phyloP scores from a whole-genome alignment of 2,329 filamentous ascomycete species.

The Rugonectria rugulosa region DNA sequence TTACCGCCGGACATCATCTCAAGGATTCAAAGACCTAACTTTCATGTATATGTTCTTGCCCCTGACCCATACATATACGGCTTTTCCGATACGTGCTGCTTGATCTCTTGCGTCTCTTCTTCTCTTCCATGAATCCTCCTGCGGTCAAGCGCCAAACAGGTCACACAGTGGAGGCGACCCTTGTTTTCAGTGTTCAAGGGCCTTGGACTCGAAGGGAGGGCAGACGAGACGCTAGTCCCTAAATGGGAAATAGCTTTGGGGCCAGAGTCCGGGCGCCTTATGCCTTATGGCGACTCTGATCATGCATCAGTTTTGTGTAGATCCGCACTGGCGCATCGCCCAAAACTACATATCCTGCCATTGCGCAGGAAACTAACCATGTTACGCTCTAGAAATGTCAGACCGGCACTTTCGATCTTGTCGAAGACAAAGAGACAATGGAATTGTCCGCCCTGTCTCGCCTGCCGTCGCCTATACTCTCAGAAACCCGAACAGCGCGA shows the following conservation, averaged over 20 bases:
- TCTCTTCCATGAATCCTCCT: slow-evolving; percentile 15
- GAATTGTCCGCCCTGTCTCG: slow-evolving; percentile 44
- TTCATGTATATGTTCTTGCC: no score
- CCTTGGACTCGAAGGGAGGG: no score
- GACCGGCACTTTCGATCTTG: slow-evolving; percentile 27
- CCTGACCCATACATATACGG: no score
- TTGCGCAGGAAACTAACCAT: slow-evolving; percentile 34
- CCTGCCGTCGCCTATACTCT: slow-evolving; percentile 42
- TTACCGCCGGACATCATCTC: no score
- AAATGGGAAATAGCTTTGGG: slow-evolving; percentile 35
- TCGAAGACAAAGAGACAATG: slow-evolving; percentile 35
- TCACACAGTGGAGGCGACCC: slow-evolving; percentile 30
- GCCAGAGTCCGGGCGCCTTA: background rate
- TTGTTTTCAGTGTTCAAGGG: slow-evolving; percentile 9
- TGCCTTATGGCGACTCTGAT: slow-evolving; percentile 22
- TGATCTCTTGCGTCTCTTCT: no score
- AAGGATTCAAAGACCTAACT: no score
- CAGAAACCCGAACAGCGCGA: slow-evolving; percentile 40
- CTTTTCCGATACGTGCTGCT: no score
- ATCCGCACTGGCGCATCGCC: no score
- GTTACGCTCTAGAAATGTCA: slow-evolving; percentile 40
- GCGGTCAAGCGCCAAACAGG: slow-evolving; percentile 24
- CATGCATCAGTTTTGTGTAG: no score
- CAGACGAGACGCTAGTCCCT: slow-evolving; percentile 37
- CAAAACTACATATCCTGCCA: slow-evolving; percentile 17